Conservation (phyloP, 495 filamentous ascomycete genomes). For the Geopyxis carbonaria region DNA sequence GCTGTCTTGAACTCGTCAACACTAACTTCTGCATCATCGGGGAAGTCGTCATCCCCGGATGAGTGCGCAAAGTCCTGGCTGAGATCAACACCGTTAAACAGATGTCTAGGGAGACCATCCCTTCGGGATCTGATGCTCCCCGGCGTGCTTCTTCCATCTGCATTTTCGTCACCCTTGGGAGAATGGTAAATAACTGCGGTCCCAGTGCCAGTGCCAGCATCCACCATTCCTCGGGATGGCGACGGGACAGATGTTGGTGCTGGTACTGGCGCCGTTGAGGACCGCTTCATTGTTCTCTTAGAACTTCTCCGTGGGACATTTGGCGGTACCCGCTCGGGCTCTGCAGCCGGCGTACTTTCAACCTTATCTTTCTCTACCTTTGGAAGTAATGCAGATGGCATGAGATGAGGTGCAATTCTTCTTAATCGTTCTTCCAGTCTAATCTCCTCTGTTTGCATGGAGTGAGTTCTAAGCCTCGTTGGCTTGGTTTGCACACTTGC, state of each 20-base stretch:
- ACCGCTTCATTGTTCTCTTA: slow-evolving; percentile 17
- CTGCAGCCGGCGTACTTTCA: slow-evolving; percentile 15
- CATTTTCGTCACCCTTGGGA: slow-evolving; percentile 8
- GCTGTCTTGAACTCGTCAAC: slow-evolving; percentile 48
- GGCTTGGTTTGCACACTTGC: slow-evolving; percentile 24
- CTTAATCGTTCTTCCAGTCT: slow-evolving; percentile 54
- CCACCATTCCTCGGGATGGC: too few relatives aligned
- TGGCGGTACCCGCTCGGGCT: slow-evolving; percentile 14
- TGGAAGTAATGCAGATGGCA: slow-evolving; percentile 46
- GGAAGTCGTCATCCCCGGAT: slow-evolving; percentile 23
- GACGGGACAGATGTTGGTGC: slow-evolving; percentile 10
- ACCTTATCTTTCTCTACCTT: slow-evolving; percentile 14
- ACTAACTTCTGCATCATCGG: slow-evolving; percentile 42
- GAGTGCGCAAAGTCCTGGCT: slow-evolving; percentile 17
- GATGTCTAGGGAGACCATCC: slow-evolving; percentile 12
- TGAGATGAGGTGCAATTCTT: slow-evolving; percentile 58
- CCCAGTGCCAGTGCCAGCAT: slow-evolving; percentile 47
- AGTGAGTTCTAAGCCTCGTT: slow-evolving; percentile 41
- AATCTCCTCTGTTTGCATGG: slow-evolving; percentile 84
- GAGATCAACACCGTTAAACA: slow-evolving; percentile 20
- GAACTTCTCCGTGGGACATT: slow-evolving; percentile 21
- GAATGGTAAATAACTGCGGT: slow-evolving; percentile 26
- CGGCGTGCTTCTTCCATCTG: too few relatives aligned
- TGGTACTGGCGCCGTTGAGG: slow-evolving; percentile 17
- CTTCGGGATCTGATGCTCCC: slow-evolving; percentile 27